phyloP scores from a whole-genome alignment of 345 rosid genomes.

The Salix exigua region DNA sequence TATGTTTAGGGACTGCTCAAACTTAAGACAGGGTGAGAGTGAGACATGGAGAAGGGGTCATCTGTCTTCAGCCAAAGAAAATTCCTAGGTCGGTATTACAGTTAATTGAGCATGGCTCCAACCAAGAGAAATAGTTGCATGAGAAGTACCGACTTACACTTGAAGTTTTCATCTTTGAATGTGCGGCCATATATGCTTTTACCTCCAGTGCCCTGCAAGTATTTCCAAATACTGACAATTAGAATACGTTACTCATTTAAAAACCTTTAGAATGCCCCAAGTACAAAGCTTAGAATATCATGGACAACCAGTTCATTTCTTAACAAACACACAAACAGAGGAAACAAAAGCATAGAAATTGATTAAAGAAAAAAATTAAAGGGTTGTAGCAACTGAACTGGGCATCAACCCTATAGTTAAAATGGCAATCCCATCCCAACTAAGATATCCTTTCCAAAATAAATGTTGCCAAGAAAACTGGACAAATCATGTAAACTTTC shows the following conservation, averaged over 20 bases:
- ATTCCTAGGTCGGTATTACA: neutral
- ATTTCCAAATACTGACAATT: slow-evolving; percentile 20
- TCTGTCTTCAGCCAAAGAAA: neutral
- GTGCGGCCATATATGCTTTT: slow-evolving; percentile 94
- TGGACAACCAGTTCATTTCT: neutral
- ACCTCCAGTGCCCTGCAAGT: slow-evolving; percentile 97
- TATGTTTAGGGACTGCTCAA: neutral
- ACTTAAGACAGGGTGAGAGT: neutral
- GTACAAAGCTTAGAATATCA: neutral
- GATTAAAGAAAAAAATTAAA: neutral
- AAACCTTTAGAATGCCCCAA: neutral
- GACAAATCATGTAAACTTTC: too few species aligned
- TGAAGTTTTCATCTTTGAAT: slow-evolving; percentile 95
- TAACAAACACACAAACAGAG: neutral
- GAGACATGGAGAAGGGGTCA: neutral
- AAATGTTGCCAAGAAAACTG: too few species aligned
- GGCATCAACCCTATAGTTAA: neutral
- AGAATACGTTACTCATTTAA: neutral
- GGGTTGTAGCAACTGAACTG: neutral
- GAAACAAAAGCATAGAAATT: neutral
- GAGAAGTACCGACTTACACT: slow-evolving; percentile 55
- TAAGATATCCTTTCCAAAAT: too few species aligned
- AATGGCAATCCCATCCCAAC: too few species aligned
- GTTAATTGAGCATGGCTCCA: neutral
- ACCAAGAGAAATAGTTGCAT: neutral